Conservation (phyloP, 2,329 filamentous ascomycete species). For the Shiraia bambusicola region DNA sequence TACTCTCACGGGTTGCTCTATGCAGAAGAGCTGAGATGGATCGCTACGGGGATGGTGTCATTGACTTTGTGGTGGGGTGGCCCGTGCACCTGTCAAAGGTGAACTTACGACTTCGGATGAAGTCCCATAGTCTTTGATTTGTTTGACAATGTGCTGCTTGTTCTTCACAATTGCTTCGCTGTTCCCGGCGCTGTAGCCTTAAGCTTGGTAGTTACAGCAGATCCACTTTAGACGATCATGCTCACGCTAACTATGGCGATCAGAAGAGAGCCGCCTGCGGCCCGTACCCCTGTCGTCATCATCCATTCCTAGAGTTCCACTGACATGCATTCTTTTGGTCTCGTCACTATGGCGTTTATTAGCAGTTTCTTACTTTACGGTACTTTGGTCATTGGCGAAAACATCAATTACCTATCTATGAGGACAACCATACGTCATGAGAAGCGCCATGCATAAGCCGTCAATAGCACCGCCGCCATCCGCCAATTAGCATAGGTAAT, state of each 20-base stretch:
- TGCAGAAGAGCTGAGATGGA: too few relatives aligned
- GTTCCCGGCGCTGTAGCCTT: conserved; percentile 9
- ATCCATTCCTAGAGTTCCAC: conserved; percentile 11
- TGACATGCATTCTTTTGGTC: conserved; percentile 8
- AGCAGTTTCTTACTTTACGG: not conserved
- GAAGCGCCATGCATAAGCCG: conserved; percentile 10
- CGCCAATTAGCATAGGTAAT: not conserved
- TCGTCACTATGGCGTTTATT: conserved; percentile 2
- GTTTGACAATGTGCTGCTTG: not conserved
- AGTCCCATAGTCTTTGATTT: too few relatives aligned
- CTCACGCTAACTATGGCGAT: conserved; percentile 20
- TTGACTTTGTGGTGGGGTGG: not conserved
- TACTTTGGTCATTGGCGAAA: not conserved
- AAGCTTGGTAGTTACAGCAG: conserved; percentile 5
- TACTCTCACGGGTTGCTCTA: too few relatives aligned
- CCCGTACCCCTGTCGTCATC: conserved; percentile 27
- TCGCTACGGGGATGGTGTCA: too few relatives aligned
- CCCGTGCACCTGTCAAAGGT: conserved; percentile 11
- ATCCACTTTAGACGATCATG: conserved; percentile 3
- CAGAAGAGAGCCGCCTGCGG: conserved; percentile 19
- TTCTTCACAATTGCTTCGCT: conserved; percentile 3
- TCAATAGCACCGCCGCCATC: conserved; percentile 1
- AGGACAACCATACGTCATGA: conserved; percentile 16
- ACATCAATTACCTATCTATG: conserved; percentile 2
- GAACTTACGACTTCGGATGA: not conserved